phyloP scores from a whole-genome alignment of 2,329 filamentous ascomycete species.

The Zasmidium citrigriseum region DNA sequence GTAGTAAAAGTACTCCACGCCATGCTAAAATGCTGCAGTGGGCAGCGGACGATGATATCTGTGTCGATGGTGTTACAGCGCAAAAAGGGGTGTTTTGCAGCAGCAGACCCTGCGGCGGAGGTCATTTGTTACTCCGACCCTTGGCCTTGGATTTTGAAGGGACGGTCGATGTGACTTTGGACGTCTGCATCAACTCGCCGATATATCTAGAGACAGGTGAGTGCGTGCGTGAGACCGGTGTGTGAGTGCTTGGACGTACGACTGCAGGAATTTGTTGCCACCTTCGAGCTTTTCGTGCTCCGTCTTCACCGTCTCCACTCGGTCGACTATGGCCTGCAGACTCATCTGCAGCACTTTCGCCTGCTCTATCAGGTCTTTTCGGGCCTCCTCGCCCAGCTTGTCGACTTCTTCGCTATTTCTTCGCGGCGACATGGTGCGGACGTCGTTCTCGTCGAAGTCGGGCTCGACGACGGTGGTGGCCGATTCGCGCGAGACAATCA shows the following conservation, averaged over 20 bases:
- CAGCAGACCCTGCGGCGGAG: not conserved
- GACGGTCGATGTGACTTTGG: slow-evolving; percentile 58
- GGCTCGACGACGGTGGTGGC: slow-evolving; percentile 65
- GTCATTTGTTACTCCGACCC: slow-evolving; percentile 25
- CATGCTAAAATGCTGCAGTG: slow-evolving; percentile 20
- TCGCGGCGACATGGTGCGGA: slow-evolving; percentile 90
- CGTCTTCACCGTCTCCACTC: slow-evolving; percentile 89
- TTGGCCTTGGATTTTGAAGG: slow-evolving; percentile 52
- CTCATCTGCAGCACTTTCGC: slow-evolving; percentile 87
- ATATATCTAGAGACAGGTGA: slow-evolving; percentile 71
- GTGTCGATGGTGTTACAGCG: slow-evolving; percentile 15
- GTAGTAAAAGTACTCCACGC: slow-evolving; percentile 18
- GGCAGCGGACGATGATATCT: slow-evolving; percentile 9
- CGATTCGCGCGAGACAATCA: slow-evolving; percentile 68
- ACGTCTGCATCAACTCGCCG: slow-evolving; percentile 84
- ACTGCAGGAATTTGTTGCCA: slow-evolving; percentile 93
- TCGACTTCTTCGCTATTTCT: slow-evolving; percentile 89
- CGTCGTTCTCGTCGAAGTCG: slow-evolving; percentile 75
- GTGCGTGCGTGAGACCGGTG: slow-evolving; percentile 3
- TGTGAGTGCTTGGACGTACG: slow-evolving; percentile 39
- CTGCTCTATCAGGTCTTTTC: slow-evolving; percentile 69
- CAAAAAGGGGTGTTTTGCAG: not conserved
- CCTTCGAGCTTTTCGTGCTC: slow-evolving; percentile 96
- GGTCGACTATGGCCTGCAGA: slow-evolving; percentile 83
- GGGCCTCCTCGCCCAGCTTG: slow-evolving; percentile 78